Evolutionary conservation across 176 grass and related monocot genomes (phyloP).

Genomic region (Tillandsia fasciculata): DNA sequence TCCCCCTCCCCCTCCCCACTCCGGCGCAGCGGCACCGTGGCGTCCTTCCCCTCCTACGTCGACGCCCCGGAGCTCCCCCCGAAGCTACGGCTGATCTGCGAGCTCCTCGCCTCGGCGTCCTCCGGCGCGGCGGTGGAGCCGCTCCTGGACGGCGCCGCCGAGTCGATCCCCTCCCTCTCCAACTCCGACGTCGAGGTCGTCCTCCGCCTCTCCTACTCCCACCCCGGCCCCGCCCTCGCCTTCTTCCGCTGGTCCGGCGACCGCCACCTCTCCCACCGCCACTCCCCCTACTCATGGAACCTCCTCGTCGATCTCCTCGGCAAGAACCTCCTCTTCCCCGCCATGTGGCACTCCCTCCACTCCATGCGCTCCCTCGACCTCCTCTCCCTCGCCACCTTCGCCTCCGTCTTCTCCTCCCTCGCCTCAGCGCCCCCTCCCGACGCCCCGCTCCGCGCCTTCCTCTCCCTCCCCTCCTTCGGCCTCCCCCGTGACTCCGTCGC

Average conservation of each 20-base stretch:
- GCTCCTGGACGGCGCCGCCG: constrained; percentile 36
- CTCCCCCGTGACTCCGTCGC: constrained; percentile 39
- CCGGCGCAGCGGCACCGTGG: neutral
- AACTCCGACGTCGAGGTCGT: constrained; percentile 61
- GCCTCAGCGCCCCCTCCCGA: constrained; percentile 17
- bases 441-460: constrained; percentile 31
- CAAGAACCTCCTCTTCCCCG: constrained; percentile 53
- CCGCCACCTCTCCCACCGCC: constrained; percentile 39
- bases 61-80: constrained; percentile 19
- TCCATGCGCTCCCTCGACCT: constrained; percentile 59
- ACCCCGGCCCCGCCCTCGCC: constrained; percentile 34
- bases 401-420: constrained; percentile 65
- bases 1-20: neutral
- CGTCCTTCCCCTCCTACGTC: constrained; percentile 41
- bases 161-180: constrained; percentile 19
- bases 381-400: constrained; percentile 72
- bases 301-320: constrained; percentile 81
- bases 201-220: constrained; percentile 65
- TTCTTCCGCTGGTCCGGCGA: constrained; percentile 89
- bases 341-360: constrained; percentile 55
- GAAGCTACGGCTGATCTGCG: constrained; percentile 29
- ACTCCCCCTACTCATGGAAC: constrained; percentile 85
- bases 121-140: constrained; percentile 17
- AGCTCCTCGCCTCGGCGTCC: constrained; percentile 26
- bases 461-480: constrained; percentile 40